phyloP scores from a whole-genome alignment of 2,329 filamentous ascomycete genomes.

The Fusarium sp. region DNA sequence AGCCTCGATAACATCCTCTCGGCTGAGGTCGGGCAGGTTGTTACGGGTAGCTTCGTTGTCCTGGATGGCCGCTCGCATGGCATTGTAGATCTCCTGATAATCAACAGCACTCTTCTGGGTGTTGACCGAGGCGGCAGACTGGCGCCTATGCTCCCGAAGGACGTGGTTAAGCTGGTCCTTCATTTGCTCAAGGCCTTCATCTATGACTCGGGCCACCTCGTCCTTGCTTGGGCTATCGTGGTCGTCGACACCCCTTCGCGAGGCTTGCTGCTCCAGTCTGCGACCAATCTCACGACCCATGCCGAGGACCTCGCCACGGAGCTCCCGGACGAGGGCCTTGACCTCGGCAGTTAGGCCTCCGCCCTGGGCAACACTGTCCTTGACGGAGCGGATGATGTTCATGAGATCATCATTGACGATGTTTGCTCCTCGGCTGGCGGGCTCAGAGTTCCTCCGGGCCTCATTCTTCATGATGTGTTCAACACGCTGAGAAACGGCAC shows the following conservation, averaged over 20 bases:
- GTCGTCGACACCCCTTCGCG: constrained; percentile 55
- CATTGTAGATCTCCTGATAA: constrained; percentile 84
- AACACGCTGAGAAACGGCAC: constrained; percentile 51
- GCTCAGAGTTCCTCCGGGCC: constrained; percentile 55
- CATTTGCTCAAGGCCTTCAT: constrained; percentile 81
- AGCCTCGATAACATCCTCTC: constrained; percentile 85
- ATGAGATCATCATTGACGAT: constrained; percentile 79
- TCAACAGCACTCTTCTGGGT: constrained; percentile 70
- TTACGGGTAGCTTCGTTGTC: constrained; percentile 61
- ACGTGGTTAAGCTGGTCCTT: constrained; percentile 83
- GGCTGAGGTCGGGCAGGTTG: constrained; percentile 61
- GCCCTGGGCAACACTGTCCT: constrained; percentile 87
- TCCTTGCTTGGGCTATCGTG: constrained; percentile 65
- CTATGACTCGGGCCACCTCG: constrained; percentile 77
- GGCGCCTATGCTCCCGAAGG: constrained; percentile 75
- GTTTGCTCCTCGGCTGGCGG: constrained; percentile 55
- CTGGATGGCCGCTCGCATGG: constrained; percentile 76
- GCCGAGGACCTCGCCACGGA: constrained; percentile 89
- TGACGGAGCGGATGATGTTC: constrained; percentile 83
- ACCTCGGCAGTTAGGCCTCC: constrained; percentile 91
- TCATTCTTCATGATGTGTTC: constrained; percentile 57
- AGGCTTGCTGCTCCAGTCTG: constrained; percentile 75
- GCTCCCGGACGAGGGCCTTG: constrained; percentile 86
- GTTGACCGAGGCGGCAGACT: constrained; percentile 68
- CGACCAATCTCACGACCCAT: constrained; percentile 93